Conservation (phyloP, 345 rosid genomes). For the Gossypium rotundifolium region DNA sequence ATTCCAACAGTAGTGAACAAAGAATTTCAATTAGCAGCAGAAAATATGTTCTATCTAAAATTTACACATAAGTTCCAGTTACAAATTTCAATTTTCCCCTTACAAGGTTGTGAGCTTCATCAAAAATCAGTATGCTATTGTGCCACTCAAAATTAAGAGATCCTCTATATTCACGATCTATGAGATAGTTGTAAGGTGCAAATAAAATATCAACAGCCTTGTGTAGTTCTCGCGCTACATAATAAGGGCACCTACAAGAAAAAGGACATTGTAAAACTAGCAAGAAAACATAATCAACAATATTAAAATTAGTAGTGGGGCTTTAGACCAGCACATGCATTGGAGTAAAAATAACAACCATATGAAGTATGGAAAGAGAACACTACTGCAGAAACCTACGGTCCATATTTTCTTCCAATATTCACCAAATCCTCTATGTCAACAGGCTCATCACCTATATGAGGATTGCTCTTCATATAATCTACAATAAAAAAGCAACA, state of each 20-base stretch:
- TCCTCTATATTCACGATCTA: conserved; percentile 64
- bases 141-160: conserved; percentile 61
- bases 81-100: conserved; percentile 25
- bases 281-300: conserved; percentile 14
- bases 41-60: not conserved
- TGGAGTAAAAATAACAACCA: not conserved
- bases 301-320: not conserved
- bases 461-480: conserved; percentile 57
- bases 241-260: conserved; percentile 79
- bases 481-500: conserved; percentile 39
- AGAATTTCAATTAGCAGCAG: not conserved
- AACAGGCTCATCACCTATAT: conserved; percentile 76
- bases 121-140: conserved; percentile 71
- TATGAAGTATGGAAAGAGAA: conserved; percentile 12
- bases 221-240: conserved; percentile 76
- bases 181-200: conserved; percentile 89
- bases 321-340: not conserved
- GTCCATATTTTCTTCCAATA: conserved; percentile 70
- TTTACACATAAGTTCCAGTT: not conserved
- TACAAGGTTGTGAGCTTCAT: conserved; percentile 97
- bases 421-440: conserved; percentile 93
- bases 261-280: conserved; percentile 9
- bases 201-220: conserved; percentile 80
- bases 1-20: not conserved
- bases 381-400: conserved; percentile 43